Evolutionary conservation across 495 filamentous ascomycete species (phyloP).

Genomic region (Durotheca rogersii): DNA sequence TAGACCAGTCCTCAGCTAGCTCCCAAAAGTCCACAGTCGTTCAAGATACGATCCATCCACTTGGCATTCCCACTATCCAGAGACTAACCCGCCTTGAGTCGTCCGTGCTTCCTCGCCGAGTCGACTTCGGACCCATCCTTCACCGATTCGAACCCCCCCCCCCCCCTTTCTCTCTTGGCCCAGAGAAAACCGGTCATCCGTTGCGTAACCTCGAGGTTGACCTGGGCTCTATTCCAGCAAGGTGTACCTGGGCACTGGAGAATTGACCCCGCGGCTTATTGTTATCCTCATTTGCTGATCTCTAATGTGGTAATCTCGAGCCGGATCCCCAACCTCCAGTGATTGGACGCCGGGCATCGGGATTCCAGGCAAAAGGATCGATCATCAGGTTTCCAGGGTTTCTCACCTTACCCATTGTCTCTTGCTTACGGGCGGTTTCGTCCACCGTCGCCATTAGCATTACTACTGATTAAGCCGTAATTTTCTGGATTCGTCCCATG

Average conservation of each 20-base stretch:
- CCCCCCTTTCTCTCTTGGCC: too few relatives aligned
- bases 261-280: constrained; percentile 27
- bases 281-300: constrained; percentile 17
- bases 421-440: constrained; percentile 17
- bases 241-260: constrained; percentile 3
- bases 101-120: constrained; percentile 7
- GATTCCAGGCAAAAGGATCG: constrained; percentile 27
- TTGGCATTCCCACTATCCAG: constrained; percentile 25
- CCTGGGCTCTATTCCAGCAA: not conserved
- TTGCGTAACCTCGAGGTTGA: not conserved
- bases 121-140: constrained; percentile 18
- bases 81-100: constrained; percentile 14
- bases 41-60: constrained; percentile 14
- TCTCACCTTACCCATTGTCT: constrained; percentile 32
- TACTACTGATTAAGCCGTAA: constrained; percentile 8
- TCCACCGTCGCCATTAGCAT: too few relatives aligned
- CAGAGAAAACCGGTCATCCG: not conserved
- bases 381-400: constrained; percentile 19
- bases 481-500: not conserved
- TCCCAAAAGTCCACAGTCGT: constrained; percentile 5
- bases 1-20: constrained; percentile 21
- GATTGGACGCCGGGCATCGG: constrained; percentile 29
- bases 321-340: constrained; percentile 11
- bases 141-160: constrained; percentile 17
- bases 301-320: constrained; percentile 6